These are phyloP conservation scores for Chlorociboria aeruginascens DNA, from an alignment of 495 filamentous ascomycete genomes.

Conservation along the genomic window DNA sequence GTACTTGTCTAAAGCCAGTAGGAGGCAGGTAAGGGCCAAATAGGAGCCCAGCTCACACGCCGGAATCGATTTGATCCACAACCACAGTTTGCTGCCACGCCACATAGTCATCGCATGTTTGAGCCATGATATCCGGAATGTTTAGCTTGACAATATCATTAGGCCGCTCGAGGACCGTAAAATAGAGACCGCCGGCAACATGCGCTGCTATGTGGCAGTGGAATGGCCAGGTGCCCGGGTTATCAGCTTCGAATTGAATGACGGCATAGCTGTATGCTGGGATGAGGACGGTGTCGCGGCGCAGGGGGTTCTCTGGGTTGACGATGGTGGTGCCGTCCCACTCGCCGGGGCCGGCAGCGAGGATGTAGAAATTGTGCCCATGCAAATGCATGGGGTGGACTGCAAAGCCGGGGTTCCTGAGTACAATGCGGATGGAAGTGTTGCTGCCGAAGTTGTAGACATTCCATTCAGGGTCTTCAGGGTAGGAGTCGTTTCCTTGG, in stretches of 20 bases:
- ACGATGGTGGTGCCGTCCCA: slow-evolving; percentile 22
- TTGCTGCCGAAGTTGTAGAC: slow-evolving; percentile 42
- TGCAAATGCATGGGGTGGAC: slow-evolving; percentile 42
- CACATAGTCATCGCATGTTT: slow-evolving; percentile 39
- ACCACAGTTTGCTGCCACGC: slow-evolving; percentile 23
- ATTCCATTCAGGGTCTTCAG: slow-evolving; percentile 36
- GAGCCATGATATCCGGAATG: slow-evolving; percentile 27
- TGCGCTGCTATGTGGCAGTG: slow-evolving; percentile 51
- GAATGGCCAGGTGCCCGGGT: slow-evolving; percentile 44
- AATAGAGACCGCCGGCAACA: slow-evolving; percentile 39
- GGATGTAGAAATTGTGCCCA: slow-evolving; percentile 44
- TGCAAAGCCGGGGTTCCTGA: not conserved
- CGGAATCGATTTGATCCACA: slow-evolving; percentile 45
- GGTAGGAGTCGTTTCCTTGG: slow-evolving; percentile 27
- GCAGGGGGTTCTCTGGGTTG: slow-evolving; percentile 34
- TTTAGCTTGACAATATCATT: slow-evolving; percentile 25
- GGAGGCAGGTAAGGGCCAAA: too few species aligned
- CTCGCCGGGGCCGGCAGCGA: slow-evolving; percentile 29
- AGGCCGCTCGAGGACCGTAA: slow-evolving; percentile 34
- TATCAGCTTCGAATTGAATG: slow-evolving; percentile 43
- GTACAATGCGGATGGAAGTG: not conserved
- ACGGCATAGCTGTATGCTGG: slow-evolving; percentile 28
- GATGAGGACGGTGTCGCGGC: slow-evolving; percentile 49
- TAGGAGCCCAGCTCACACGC: too few species aligned
- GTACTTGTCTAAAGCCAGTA: too few species aligned